A percentile compares a stretch with the other conserved stretches of the same genome.
phyloP scores from a whole-genome alignment of 2,329 filamentous ascomycete genomes.

The Fusarium sp. region DNA sequence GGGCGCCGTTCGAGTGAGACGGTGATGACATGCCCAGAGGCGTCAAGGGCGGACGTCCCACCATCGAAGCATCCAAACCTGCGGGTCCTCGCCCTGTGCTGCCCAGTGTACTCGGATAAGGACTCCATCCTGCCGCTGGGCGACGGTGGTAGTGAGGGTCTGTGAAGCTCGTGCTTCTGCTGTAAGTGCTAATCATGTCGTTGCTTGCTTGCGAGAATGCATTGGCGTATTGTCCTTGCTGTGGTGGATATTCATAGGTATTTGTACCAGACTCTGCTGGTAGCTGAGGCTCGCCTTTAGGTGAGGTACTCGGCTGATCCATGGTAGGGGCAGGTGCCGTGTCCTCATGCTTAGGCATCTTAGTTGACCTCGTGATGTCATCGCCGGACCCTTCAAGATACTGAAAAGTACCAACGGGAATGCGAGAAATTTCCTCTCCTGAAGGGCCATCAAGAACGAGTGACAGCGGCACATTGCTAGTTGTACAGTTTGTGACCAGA shows the following conservation, averaged over 20 bases:
- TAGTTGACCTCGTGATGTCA: constrained; percentile 56
- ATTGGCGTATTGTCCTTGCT: constrained; percentile 55
- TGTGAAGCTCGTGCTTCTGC: constrained; percentile 62
- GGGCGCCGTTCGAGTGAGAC: constrained; percentile 51
- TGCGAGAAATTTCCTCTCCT: constrained; percentile 66
- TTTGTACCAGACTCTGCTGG: constrained; percentile 57
- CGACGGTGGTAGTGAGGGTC: constrained; percentile 62
- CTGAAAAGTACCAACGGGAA: constrained; percentile 60
- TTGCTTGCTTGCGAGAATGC: constrained; percentile 57
- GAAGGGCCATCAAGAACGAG: constrained; percentile 65
- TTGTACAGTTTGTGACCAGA: constrained; percentile 63
- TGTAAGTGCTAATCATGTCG: constrained; percentile 68
- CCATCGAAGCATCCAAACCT: constrained; percentile 58
- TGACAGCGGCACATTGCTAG: constrained; percentile 66
- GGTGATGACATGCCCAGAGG: constrained; percentile 62
- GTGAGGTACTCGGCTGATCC: constrained; percentile 57
- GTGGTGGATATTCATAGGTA: constrained; percentile 62
- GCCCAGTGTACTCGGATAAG: constrained; percentile 57
- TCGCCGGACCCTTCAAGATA: constrained; percentile 64
- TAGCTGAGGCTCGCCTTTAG: constrained; percentile 57
- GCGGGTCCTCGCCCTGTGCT: constrained; percentile 59
- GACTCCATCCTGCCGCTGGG: constrained; percentile 55
- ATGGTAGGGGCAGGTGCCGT: constrained; percentile 52
- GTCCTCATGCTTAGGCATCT: constrained; percentile 54
- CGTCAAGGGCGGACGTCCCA: constrained; percentile 60